These are phyloP conservation scores for Botryobasidium botryosum DNA, from an alignment of 768 basidiomycete species.

Conservation along the genomic window DNA sequence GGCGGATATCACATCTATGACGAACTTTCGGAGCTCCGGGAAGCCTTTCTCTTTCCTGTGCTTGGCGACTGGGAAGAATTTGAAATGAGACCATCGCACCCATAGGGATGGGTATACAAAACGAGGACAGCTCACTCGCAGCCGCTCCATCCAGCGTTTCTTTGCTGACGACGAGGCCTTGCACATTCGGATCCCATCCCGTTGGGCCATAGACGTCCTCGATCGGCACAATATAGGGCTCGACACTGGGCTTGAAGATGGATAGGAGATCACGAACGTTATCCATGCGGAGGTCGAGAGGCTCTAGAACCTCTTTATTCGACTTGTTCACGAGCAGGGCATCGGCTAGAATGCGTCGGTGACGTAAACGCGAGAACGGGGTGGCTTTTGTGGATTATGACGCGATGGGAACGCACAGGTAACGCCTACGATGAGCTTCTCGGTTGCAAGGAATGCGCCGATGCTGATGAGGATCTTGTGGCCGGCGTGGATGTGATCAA, in stretches of 20 bases:
- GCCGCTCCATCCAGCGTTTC: slow-evolving; percentile 70
- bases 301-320: slow-evolving; percentile 48
- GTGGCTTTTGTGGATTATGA: too few relatives aligned
- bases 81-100: too few relatives aligned
- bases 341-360: slow-evolving; percentile 34
- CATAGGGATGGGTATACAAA: not conserved
- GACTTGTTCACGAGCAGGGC: slow-evolving; percentile 52
- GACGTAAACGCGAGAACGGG: not conserved
- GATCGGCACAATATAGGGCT: slow-evolving; percentile 55
- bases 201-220: slow-evolving; percentile 87
- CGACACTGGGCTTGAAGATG: slow-evolving; percentile 49
- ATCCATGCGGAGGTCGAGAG: slow-evolving; percentile 36
- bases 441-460: slow-evolving; percentile 62
- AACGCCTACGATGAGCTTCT: slow-evolving; percentile 79
- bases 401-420: slow-evolving; percentile 37
- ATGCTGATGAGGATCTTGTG: slow-evolving; percentile 95
- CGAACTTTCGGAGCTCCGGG: slow-evolving; percentile 43
- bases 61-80: slow-evolving; percentile 35
- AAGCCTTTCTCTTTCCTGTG: slow-evolving; percentile 39
- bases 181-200: slow-evolving; percentile 70
- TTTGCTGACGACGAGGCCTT: slow-evolving; percentile 78
- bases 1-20: slow-evolving; percentile 82
- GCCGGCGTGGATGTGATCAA: slow-evolving; percentile 93
- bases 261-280: slow-evolving; percentile 50
- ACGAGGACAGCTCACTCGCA: slow-evolving; percentile 37